These are phyloP conservation scores for Globisporangium splendens DNA, from an alignment of 352 stramenopile species.

Conservation along the genomic window DNA sequence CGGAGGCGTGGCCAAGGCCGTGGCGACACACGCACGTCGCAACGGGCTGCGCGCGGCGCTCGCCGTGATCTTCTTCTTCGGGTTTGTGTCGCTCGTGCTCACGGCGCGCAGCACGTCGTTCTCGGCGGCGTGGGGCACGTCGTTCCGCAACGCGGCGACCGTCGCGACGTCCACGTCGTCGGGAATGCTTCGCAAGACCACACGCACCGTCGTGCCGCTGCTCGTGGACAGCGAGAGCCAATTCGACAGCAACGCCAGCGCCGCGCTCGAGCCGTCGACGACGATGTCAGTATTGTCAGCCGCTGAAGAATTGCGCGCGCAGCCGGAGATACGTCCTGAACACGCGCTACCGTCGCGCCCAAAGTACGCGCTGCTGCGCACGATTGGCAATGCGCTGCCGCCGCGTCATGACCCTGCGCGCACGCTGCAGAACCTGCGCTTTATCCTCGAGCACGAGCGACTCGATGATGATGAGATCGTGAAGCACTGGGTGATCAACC, in stretches of 20 bases:
- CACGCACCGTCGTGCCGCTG: constrained; percentile 14
- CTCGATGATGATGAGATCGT: constrained; percentile 27
- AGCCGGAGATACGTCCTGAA: no score
- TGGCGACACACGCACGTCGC: constrained; percentile 12
- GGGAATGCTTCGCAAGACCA: constrained; percentile 8
- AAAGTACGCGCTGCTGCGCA: constrained; percentile 32
- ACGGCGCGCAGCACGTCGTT: constrained; percentile 13
- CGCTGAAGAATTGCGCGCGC: no score
- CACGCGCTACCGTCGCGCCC: constrained; percentile 3
- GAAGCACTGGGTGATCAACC: constrained; percentile 56
- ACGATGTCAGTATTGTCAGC: no score
- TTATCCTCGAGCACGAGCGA: constrained; percentile 48
- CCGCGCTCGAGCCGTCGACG: not conserved
- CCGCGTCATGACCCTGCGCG: constrained; percentile 39
- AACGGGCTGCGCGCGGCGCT: constrained; percentile 8
- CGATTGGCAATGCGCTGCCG: constrained; percentile 51
- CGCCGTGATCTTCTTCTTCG: constrained; percentile 16
- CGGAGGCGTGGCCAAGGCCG: not conserved
- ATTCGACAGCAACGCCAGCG: constrained; percentile 11
- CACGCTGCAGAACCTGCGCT: constrained; percentile 42
- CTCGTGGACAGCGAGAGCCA: constrained; percentile 12
- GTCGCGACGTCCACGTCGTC: not conserved
- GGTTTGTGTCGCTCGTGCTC: constrained; percentile 13
- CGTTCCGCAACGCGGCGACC: not conserved
- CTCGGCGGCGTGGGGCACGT: constrained; percentile 8